phyloP scores from a whole-genome alignment of 148 eudicot species.

The Rhododendron williamsianum region DNA sequence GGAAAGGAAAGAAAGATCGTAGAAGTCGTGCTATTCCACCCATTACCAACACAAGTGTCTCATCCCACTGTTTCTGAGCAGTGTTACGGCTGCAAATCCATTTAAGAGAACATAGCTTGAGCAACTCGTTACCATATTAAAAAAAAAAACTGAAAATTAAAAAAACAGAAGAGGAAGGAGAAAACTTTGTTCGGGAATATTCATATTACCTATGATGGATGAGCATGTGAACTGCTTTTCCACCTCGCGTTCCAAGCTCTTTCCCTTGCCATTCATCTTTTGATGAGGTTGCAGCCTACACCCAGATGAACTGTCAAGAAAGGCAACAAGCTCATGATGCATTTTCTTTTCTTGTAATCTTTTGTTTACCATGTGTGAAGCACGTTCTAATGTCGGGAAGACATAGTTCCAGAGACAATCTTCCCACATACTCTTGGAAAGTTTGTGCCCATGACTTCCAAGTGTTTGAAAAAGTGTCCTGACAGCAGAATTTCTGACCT shows the following conservation, averaged over 20 bases:
- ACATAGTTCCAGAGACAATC: constrained; percentile 96
- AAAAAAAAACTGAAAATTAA: not conserved
- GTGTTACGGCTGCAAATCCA: constrained; percentile 78
- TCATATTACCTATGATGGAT: constrained; percentile 85
- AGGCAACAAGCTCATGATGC: not conserved
- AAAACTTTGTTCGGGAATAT: not conserved
- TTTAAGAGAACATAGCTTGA: not conserved
- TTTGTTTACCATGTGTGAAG: constrained; percentile 80
- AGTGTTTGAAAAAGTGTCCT: constrained; percentile 95
- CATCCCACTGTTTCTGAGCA: constrained; percentile 99
- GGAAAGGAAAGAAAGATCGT: constrained; percentile 77
- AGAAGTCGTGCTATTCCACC: constrained; percentile 87
- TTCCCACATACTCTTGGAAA: constrained; percentile 90
- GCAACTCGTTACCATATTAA: not conserved
- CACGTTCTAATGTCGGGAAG: constrained; percentile 82
- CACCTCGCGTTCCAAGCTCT: constrained; percentile 96
- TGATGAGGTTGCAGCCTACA: constrained; percentile 96
- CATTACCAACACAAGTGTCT: constrained; percentile 87
- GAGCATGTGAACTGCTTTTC: constrained; percentile 99
- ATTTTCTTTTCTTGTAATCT: not conserved
- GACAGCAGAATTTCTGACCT: constrained; percentile 93
- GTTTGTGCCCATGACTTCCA: constrained; percentile 98
- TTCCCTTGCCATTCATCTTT: constrained; percentile 97
- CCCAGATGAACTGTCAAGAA: constrained; percentile 7
- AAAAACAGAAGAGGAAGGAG: not conserved